Conservation (phyloP, 208 protist species). For the Trypanosoma platydactyli region DNA sequence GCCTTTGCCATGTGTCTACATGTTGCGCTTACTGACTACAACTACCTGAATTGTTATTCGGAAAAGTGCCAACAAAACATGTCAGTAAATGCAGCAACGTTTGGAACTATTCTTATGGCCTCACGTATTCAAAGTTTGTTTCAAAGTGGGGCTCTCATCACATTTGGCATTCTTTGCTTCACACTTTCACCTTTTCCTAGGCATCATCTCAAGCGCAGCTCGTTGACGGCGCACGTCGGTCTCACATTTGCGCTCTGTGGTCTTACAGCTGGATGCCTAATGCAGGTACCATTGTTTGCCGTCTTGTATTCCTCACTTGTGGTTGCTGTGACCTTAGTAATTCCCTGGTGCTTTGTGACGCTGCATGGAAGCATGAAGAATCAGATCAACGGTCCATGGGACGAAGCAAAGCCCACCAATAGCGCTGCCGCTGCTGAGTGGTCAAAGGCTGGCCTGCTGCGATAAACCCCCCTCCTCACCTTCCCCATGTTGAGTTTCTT, state of each 20-base stretch:
- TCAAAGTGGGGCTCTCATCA: constrained; percentile 72
- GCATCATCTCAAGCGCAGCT: constrained; percentile 60
- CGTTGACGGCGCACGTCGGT: constrained; percentile 61
- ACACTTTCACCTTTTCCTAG: constrained; percentile 77
- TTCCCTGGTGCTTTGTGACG: constrained; percentile 78
- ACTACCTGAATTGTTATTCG: constrained; percentile 81
- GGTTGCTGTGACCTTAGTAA: constrained; percentile 60
- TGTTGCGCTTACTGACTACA: constrained; percentile 82
- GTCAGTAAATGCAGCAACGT: constrained; percentile 82
- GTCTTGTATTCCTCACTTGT: constrained; percentile 57
- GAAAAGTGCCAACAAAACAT: constrained; percentile 61
- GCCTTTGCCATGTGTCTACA: constrained; percentile 81
- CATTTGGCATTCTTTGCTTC: constrained; percentile 87
- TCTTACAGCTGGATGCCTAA: constrained; percentile 49
- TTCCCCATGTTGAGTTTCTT: constrained; percentile 15
- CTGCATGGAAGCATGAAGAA: constrained; percentile 79
- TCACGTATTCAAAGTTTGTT: constrained; percentile 71
- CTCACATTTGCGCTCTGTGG: constrained; percentile 69
- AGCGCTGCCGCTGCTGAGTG: constrained; percentile 89
- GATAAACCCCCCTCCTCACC: constrained; percentile 23
- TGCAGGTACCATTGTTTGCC: constrained; percentile 57
- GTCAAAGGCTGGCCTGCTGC: constrained; percentile 82
- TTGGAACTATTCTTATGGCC: constrained; percentile 82
- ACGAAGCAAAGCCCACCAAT: constrained; percentile 92
- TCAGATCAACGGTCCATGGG: constrained; percentile 92